phyloP scores from a whole-genome alignment of 2,329 filamentous ascomycete species.

The Raffaelea deltoideospora region DNA sequence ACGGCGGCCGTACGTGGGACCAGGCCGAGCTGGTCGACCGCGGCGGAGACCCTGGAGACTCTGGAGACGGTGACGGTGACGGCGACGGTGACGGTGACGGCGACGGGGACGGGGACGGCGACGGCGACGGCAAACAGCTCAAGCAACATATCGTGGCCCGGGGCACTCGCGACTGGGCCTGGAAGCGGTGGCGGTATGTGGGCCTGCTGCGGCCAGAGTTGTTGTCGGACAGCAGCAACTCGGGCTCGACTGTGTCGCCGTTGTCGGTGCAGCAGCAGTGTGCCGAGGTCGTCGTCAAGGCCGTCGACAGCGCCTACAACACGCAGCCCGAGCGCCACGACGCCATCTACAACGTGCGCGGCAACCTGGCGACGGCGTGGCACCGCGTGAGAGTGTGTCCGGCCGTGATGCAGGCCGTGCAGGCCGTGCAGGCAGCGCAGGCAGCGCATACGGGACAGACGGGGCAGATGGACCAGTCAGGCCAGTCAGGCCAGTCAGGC shows the following conservation, averaged over 20 bases:
- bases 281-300: constrained; percentile 46
- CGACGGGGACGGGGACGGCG: background rate
- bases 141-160: constrained; percentile 11
- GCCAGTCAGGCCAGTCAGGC: no score
- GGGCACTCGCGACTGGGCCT: constrained; percentile 36
- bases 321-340: constrained; percentile 47
- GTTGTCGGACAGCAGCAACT: no score
- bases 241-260: no score
- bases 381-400: constrained; percentile 34
- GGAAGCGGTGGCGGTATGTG: constrained; percentile 47
- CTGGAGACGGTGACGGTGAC: background rate
- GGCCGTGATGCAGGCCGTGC: background rate
- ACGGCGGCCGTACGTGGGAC: constrained; percentile 48
- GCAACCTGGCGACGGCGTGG: constrained; percentile 54
- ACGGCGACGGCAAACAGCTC: background rate
- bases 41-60: background rate
- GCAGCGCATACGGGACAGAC: no score
- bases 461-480: no score
- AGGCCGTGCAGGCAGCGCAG: no score
- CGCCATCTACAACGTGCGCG: constrained; percentile 47
- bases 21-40: constrained; percentile 45
- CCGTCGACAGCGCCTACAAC: constrained; percentile 51
- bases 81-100: background rate
- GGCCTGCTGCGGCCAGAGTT: constrained; percentile 21
- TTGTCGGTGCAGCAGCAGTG: no score